Base-by-base conservation (phyloP, 306 rosid species). In the Notholithocarpus densiflorus region DNA sequence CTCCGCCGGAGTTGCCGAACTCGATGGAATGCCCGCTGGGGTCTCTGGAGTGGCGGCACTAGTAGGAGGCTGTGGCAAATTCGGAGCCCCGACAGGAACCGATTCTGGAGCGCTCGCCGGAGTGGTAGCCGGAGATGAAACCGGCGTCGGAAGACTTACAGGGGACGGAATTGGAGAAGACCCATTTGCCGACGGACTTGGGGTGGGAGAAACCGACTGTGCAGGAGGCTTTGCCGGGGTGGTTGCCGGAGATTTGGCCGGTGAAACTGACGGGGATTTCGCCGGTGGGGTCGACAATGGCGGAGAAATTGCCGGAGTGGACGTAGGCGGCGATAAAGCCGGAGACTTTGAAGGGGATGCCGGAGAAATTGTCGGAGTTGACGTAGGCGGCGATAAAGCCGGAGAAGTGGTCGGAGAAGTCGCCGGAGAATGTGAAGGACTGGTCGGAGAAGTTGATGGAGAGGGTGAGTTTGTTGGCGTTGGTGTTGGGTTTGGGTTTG, bases 281-380 rank as follows among this genome's bases (percentile, higher is more conserved):
- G 77, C 80, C 15, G 82, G 77, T 27, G 88, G 75, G 19, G 82
- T 1, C 1, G 78, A 29, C 24, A 51, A 59, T 54, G 90, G 83
- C n/a, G 86, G 62, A 1, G 68, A 45, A 75, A 59, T 6, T 37
- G 75, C 10, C 5, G 96, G 97, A 65, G 94, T 32, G 13, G 57
- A 48, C 31, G 88, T 71, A 73, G 87, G 84, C 14, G 93, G 89
- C 4, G 97, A 83, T 75, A 71, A 51, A 73, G 86, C 14, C 9
- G 96, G 97, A 81, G 97, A 77, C 80, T 81, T 88, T 17, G 87
- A 85, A 70, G 89, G 91, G 68, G 97, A 56, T 32, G 75, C n/a
- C 5, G 73, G 45, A 75, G 76, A 79, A 72, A 19, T n/a, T 15
- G 37, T 14, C 27, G 77, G 76, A 73, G 68, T 40, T 40, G 45